Evolutionary conservation across 768 basidiomycete genomes (phyloP), one percentile per base, ranked within the genome.

Genomic region (Chlorophyllum brunneum): DNA sequence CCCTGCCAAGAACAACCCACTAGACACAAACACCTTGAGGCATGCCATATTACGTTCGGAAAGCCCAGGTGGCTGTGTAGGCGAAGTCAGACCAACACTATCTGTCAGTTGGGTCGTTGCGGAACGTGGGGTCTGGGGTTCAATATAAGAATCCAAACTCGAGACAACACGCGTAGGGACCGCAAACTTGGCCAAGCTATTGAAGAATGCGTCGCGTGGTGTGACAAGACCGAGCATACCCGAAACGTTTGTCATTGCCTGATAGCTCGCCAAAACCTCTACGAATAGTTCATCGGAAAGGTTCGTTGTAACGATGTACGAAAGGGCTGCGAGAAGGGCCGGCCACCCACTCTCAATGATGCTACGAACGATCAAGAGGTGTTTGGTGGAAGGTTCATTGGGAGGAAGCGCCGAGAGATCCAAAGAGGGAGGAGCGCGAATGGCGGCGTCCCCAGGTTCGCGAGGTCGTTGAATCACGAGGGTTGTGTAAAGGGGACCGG

Each of bases 311-410:
- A 98, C 85, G 60, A 92, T 78, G 68, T 92, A 95, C 0, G 93
- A 92, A 1, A 95, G 74, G 0, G 92, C 87, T 0, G 95, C 93
- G 8, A 98, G 82, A 1, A 98, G 74, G 1, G 93, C 91, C 0
- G 95, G 95, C 95, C 95, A 99, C 0, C 86, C 87, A 40, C 80
- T 82, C 34, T 88, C 86, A 34, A 95, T 78, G 81, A 98, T 94
- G 27, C 80, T 82, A 42, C 81, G 77, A 0, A 90, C 82, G 7
- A 82, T 77, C 6, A 64, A 65, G 8, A 94, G 77, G n/a, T 85
- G 80, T 31, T 70, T 69, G 1, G 82, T 77, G 1, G 77, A 70
- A 1, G 73, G 67, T 15, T 85, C 80, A 7, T 72, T 64, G 4
- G 66, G 59, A 1, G 84, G 73, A 1, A 88, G 70, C 0, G 76